Percentiles rank a stretch among this genome's conserved stretches.
These are phyloP conservation scores for Sechiopsis laciniata DNA, from an alignment of 306 rosid species.

Conservation along the genomic window DNA sequence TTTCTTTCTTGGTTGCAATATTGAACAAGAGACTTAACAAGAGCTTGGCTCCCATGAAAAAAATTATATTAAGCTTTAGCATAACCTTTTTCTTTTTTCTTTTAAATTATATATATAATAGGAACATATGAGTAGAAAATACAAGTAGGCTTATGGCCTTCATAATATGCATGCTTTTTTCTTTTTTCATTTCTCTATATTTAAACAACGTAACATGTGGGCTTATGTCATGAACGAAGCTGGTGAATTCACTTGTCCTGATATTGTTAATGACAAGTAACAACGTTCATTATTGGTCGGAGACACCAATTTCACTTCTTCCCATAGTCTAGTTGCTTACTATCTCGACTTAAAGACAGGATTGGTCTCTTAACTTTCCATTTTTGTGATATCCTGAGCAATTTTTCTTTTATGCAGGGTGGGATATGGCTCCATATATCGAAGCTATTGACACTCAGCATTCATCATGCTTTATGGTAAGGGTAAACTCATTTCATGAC, in stretches of 20 bases:
- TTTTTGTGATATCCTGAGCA: neutral
- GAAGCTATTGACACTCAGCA: slow-evolving; percentile 85
- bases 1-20: slow-evolving; percentile 13
- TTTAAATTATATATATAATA: neutral
- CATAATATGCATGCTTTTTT: neutral
- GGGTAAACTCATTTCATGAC: slow-evolving; percentile 23
- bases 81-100: neutral
- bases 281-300: neutral
- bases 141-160: neutral
- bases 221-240: neutral
- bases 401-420: slow-evolving; percentile 50
- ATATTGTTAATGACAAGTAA: neutral
- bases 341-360: neutral
- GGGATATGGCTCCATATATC: slow-evolving; percentile 99
- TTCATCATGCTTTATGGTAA: slow-evolving; percentile 53
- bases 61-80: neutral
- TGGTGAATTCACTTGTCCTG: neutral
- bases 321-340: neutral
- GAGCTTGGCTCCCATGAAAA: neutral
- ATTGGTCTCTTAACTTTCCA: neutral
- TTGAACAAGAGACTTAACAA: neutral
- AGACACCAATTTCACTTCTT: neutral
- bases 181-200: neutral
- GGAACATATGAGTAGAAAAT: neutral
- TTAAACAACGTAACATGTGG: slow-evolving; percentile 1